phyloP scores from a whole-genome alignment of 2,329 filamentous ascomycete genomes.

The Chrysoporthe puriensis region DNA sequence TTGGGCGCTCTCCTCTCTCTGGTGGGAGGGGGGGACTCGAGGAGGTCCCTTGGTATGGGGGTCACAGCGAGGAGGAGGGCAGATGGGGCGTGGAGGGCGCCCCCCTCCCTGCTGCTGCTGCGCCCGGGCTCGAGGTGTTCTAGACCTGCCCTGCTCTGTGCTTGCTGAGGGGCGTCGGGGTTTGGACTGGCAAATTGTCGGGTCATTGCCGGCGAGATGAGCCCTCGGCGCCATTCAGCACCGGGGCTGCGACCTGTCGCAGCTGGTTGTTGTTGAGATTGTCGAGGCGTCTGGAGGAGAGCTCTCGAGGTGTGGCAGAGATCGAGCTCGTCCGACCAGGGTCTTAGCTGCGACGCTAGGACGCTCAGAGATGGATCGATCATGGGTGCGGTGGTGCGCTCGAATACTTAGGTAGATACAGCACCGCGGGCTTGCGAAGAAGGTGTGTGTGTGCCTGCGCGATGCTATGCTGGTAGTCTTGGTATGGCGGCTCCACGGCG shows the following conservation, averaged over 20 bases:
- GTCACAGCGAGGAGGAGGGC: too few species aligned
- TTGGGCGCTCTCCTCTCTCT: not conserved
- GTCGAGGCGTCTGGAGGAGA: constrained; percentile 12
- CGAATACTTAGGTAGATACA: constrained; percentile 7
- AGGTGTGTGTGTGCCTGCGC: constrained; percentile 10
- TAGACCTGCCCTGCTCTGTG: constrained; percentile 2
- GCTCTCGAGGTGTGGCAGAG: constrained; percentile 24
- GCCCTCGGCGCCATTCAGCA: not conserved
- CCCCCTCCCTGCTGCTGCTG: not conserved
- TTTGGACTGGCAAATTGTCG: not conserved
- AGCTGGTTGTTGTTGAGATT: not conserved
- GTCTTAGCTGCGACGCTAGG: constrained; percentile 24
- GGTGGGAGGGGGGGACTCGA: not conserved
- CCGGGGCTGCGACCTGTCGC: too few species aligned
- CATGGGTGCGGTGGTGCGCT: not conserved
- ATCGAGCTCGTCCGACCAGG: constrained; percentile 18
- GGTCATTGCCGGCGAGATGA: not conserved
- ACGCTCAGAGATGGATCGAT: constrained; percentile 19
- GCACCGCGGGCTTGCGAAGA: not conserved
- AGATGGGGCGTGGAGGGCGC: not conserved
- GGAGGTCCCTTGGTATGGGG: too few species aligned
- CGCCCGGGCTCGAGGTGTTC: constrained; percentile 8
- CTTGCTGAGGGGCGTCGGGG: not conserved
- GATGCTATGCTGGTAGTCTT: not conserved
- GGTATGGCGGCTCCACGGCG: constrained; percentile 20